These are phyloP conservation scores for Salix viminalis DNA, from an alignment of 345 rosid species.

Conservation along the genomic window DNA sequence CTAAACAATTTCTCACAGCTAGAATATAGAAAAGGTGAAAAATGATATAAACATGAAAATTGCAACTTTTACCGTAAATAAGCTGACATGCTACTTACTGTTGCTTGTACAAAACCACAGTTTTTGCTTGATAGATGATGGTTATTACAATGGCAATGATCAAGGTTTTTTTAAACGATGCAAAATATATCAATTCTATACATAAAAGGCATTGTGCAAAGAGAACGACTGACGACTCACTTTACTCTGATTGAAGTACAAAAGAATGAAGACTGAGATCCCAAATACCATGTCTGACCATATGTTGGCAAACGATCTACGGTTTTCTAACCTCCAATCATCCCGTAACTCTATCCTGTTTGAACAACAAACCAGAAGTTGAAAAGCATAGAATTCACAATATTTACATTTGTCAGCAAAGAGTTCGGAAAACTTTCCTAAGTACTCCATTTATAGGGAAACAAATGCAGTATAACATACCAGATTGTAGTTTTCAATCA, in stretches of 20 bases:
- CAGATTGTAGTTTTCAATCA: neutral
- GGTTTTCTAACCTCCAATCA: slow-evolving; percentile 81
- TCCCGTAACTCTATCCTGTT: slow-evolving; percentile 86
- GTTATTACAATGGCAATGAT: neutral
- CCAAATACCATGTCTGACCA: slow-evolving; percentile 95
- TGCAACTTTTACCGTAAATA: neutral
- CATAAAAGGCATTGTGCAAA: neutral
- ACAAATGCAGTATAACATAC: neutral
- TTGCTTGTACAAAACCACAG: neutral
- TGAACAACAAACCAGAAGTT: slow-evolving; percentile 16
- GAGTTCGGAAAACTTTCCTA: neutral
- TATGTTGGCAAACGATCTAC: slow-evolving; percentile 87
- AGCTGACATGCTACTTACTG: neutral
- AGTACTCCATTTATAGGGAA: neutral
- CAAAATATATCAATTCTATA: neutral
- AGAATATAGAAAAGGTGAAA: neutral
- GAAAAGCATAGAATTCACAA: neutral
- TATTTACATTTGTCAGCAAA: neutral
- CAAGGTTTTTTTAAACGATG: neutral
- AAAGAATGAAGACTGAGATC: slow-evolving; percentile 66
- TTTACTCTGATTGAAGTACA: slow-evolving; percentile 77
- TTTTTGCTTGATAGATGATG: slow-evolving; percentile 2
- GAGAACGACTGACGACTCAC: slow-evolving; percentile 38
- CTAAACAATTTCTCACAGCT: neutral
- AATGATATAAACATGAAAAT: neutral